Evolutionary conservation across 345 rosid species (phyloP), one percentile per base, ranked within the genome.

Genomic region (Eucalyptus urophylla): DNA sequence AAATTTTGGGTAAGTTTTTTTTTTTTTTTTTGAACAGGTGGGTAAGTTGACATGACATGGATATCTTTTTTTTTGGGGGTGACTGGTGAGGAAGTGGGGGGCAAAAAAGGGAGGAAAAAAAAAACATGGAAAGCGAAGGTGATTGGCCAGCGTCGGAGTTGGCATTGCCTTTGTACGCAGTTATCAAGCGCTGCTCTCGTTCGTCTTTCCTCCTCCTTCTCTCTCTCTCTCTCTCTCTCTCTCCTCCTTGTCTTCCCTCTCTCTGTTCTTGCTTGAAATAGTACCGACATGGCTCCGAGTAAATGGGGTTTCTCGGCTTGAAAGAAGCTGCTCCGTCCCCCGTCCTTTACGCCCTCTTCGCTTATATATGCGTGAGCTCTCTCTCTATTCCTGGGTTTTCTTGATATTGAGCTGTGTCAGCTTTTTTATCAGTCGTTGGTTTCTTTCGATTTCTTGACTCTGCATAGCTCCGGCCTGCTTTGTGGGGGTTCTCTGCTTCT

Each of bases 201-300:
- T 67, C 29, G 24, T 29, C 37, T 33, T 37, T 76, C 87, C 90
- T 89, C 65, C 86, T 44, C 58, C 88, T 81, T 47, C 86, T 69
- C 80, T 69, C 44, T 45, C 87, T 9, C 89, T 53, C 86, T n/a
- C n/a, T 47, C 86, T 69, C 80, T 69, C 44, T 45, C 87, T 9
- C 89, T 53, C 86, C 44, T 54, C 54, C 88, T 72, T 86, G 43
- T 29, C 88, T 69, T 72, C 90, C 72, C 89, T 88, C 76, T 85
- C 76, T 87, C 62, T 88, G 72, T 88, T 90, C 92, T 58, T 93
- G 95, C 94, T 95, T 93, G 90, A 90, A 90, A 72, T 92, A 94
- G 88, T 92, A 91, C 97, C 92, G 93, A 95, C 95, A 95, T 93
- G 95, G 96, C 94, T 95, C 96, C 98, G 89, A 92, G 88, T 90